phyloP scores from a whole-genome alignment of 257 asterid genomes.

The Craterostigma plantagineum region DNA sequence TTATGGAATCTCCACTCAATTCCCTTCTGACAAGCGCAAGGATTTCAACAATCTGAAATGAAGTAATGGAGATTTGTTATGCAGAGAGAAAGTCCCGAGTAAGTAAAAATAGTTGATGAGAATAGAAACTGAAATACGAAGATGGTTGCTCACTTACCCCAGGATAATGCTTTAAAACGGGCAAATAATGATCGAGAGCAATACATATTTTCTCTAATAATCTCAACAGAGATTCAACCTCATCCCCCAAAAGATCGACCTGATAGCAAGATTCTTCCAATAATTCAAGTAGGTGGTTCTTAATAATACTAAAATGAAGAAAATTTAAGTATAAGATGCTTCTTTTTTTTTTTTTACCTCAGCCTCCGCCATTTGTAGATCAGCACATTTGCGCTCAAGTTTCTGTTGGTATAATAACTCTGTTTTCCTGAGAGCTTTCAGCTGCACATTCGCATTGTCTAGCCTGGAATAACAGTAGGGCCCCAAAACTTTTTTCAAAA shows the following conservation, averaged over 20 bases:
- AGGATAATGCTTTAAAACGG: slow-evolving; percentile 75
- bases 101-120: slow-evolving; percentile 1
- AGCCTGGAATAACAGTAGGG: slow-evolving; percentile 26
- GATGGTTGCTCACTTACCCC: slow-evolving; percentile 53
- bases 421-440: slow-evolving; percentile 33
- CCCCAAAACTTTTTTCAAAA: no score
- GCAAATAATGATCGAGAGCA: slow-evolving; percentile 76
- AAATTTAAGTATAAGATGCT: no score
- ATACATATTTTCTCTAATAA: slow-evolving; percentile 67
- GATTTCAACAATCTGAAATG: slow-evolving; percentile 51
- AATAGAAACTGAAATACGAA: neutral
- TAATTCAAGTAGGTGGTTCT: no score
- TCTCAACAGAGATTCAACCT: slow-evolving; percentile 58
- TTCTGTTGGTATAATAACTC: slow-evolving; percentile 31
- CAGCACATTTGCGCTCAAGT: slow-evolving; percentile 35
- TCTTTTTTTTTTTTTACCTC: slow-evolving; percentile 53
- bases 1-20: slow-evolving; percentile 56
- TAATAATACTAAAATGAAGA: no score
- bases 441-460: slow-evolving; percentile 25
- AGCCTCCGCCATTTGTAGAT: slow-evolving; percentile 69
- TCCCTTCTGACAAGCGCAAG: slow-evolving; percentile 70
- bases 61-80: slow-evolving; percentile 4
- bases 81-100: neutral
- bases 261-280: slow-evolving; percentile 14
- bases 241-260: slow-evolving; percentile 96